Percentiles rank a stretch among this genome's conserved stretches.
Evolutionary conservation across 2,329 filamentous ascomycete genomes (phyloP).

Genomic region (Sordariomycetes sp.): DNA sequence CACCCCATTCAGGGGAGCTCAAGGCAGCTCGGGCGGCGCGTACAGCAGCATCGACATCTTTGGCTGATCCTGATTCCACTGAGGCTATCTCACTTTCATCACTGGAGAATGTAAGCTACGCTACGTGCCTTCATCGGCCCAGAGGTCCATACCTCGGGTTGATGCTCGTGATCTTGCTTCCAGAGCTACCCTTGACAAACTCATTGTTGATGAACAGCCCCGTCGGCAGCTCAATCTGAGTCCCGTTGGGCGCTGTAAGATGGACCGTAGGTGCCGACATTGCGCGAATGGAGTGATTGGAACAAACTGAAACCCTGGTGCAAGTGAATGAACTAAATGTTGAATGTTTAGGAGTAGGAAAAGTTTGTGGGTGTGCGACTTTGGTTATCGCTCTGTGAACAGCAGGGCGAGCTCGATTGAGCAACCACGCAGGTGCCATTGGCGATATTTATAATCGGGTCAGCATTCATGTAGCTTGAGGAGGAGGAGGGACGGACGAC

Average conservation of each 20-base stretch:
- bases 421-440: too few species aligned
- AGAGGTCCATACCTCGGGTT: constrained; percentile 9
- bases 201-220: constrained; percentile 12
- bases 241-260: constrained; percentile 10
- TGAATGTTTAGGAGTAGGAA: too few species aligned
- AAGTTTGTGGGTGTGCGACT: too few species aligned
- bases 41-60: constrained; percentile 18
- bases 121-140: neutral
- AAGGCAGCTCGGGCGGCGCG: constrained; percentile 52
- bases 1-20: constrained; percentile 3
- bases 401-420: too few species aligned
- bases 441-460: too few species aligned
- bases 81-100: constrained; percentile 9
- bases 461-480: too few species aligned
- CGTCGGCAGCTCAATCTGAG: constrained; percentile 21
- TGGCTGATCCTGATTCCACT: constrained; percentile 12
- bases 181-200: constrained; percentile 6
- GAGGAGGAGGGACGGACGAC: neutral
- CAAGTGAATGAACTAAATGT: too few species aligned
- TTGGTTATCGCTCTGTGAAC: too few species aligned
- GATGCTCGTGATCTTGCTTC: constrained; percentile 6
- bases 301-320: too few species aligned
- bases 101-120: constrained; percentile 2
- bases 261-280: too few species aligned
- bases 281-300: too few species aligned